A percentile compares a stretch with the other conserved stretches of the same genome.
Conservation (phyloP, 257 asterid species). For the Solanum tarapatanum region DNA sequence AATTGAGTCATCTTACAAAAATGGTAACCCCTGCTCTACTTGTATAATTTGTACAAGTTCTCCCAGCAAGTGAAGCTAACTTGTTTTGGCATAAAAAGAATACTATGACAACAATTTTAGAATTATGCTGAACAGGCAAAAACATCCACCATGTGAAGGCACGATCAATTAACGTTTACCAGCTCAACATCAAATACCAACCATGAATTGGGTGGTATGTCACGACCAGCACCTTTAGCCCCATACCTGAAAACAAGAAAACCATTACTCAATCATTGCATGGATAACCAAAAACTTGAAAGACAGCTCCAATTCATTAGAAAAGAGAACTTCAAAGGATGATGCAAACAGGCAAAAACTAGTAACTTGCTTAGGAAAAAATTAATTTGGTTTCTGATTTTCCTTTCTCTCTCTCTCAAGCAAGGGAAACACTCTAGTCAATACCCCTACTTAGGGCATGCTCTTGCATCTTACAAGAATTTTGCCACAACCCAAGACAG, state of each 20-base stretch:
- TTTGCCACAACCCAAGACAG: background rate
- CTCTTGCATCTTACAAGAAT: background rate
- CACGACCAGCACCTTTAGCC: constrained; percentile 41
- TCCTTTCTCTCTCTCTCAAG: background rate
- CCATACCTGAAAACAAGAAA: constrained; percentile 50
- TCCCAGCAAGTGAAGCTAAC: background rate
- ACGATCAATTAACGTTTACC: constrained; percentile 41
- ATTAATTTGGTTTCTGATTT: background rate
- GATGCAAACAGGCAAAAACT: background rate
- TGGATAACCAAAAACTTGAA: background rate
- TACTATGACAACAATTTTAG: background rate
- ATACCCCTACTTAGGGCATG: background rate
- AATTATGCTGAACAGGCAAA: background rate
- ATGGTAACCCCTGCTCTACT: background rate
- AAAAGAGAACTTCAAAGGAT: background rate
- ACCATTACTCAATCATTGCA: background rate
- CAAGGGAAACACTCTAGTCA: background rate
- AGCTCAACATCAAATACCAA: constrained; percentile 86
- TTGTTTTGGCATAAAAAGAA: background rate
- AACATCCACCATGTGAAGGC: background rate
- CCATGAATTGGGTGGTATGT: constrained; percentile 79
- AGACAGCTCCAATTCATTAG: background rate
- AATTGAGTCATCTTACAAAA: background rate
- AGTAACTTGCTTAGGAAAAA: background rate
- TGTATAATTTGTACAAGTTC: background rate